Conservation (phyloP, 1,139 yeast genomes). For the Lodderomyces oxycetoniae region DNA sequence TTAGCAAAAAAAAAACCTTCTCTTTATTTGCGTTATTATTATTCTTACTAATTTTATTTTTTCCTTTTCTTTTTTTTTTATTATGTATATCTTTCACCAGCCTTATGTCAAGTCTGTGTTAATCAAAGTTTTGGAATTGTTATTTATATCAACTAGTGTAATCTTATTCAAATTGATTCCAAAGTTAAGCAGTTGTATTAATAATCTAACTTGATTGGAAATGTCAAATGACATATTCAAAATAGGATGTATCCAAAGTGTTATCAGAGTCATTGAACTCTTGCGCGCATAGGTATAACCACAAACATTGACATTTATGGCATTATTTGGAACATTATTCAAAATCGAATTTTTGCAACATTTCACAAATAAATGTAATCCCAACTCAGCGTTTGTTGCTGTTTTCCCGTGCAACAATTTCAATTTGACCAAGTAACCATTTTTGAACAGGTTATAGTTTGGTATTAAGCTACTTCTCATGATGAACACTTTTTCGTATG, state of each 20-base stretch:
- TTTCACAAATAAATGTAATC: constrained; percentile 4
- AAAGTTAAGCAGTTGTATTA: constrained; percentile 9
- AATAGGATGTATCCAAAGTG: constrained; percentile 13
- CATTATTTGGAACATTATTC: constrained; percentile 7
- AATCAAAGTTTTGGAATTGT: constrained; percentile 7
- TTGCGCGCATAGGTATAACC: constrained; percentile 8
- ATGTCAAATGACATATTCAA: constrained; percentile 13
- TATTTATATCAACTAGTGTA: constrained; percentile 11
- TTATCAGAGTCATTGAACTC: constrained; percentile 6
- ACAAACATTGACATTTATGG: constrained; percentile 10
- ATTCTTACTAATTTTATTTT: not conserved
- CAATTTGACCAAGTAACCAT: constrained; percentile 12
- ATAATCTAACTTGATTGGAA: constrained; percentile 8
- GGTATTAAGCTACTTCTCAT: constrained; percentile 12
- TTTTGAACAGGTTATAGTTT: constrained; percentile 9
- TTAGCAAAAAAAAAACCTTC: too few relatives aligned
- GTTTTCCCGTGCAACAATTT: constrained; percentile 4
- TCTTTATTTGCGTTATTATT: too few relatives aligned
- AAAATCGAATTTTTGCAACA: constrained; percentile 8
- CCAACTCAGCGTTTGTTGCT: not conserved
- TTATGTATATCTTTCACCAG: not conserved
- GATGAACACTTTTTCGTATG: constrained; percentile 5
- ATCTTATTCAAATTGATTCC: constrained; percentile 4
- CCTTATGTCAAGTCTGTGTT: not conserved
- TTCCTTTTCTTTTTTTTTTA: constrained; percentile 1